Evolutionary conservation across 1,139 yeast species (phyloP).

Genomic region (Zhuliangozyma parablackwelliae): DNA sequence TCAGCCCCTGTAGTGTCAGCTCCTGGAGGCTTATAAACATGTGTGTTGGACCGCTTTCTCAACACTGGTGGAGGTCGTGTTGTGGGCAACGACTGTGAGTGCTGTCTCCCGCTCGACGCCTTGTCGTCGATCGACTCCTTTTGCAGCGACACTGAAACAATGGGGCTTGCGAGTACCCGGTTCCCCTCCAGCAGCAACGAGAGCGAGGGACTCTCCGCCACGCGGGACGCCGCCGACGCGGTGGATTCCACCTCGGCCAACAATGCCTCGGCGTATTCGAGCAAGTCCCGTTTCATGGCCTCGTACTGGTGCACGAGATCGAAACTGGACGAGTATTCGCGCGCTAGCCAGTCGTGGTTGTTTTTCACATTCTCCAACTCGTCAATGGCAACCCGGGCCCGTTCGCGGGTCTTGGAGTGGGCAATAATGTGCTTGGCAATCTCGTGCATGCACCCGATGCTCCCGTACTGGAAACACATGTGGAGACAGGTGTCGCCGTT

Average conservation of each 20-base stretch:
- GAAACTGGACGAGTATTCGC: conserved; percentile 51
- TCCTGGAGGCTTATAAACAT: conserved; percentile 11
- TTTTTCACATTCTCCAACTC: conserved; percentile 37
- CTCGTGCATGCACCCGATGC: conserved; percentile 57
- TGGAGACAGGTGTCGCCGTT: conserved; percentile 78
- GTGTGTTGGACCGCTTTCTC: conserved; percentile 24
- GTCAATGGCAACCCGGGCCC: conserved; percentile 41
- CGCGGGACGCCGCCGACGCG: neutral
- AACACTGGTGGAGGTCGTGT: conserved; percentile 7
- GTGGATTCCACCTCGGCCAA: neutral
- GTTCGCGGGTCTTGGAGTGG: conserved; percentile 18
- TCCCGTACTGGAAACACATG: conserved; percentile 74
- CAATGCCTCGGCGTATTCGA: conserved; percentile 3
- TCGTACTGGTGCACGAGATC: conserved; percentile 32
- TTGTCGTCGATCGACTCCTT: conserved; percentile 1
- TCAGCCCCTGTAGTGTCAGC: too few species aligned
- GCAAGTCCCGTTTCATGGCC: conserved; percentile 16
- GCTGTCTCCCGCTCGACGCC: conserved; percentile 17
- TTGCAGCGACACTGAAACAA: conserved; percentile 24
- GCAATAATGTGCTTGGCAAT: conserved; percentile 39
- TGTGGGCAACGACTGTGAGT: conserved; percentile 33
- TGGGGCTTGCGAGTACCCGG: conserved; percentile 32
- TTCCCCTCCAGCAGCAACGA: conserved; percentile 12
- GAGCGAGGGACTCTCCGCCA: too few species aligned
- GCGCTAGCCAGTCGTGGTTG: conserved; percentile 65